Evolutionary conservation across 2,329 filamentous ascomycete genomes (phyloP), one percentile per base, ranked within the genome.

Genomic region (Calonectria leucothoes): DNA sequence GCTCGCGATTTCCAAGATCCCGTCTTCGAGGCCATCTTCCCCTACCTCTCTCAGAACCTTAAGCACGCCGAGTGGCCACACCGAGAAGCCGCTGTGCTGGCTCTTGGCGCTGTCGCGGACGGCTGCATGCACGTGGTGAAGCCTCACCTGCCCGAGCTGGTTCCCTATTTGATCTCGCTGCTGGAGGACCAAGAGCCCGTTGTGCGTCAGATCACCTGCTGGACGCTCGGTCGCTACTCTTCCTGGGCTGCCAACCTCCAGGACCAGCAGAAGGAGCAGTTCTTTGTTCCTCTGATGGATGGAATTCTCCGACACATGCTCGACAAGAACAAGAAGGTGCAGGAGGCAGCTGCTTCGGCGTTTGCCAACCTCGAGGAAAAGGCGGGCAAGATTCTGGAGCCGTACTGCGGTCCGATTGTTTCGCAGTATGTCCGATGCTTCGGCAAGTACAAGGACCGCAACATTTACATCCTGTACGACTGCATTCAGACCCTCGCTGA

Each of bases 401-500:
- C 95, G 0, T 99, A 98, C 85, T 96, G 95, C 80, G 90, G 93
- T 33, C 94, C 96, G 31, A 98, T 99, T 80, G 91, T 98, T 67
- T 93, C 93, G 74, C 97, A 98, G 83, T 98, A 96, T 81, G 95
- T 98, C 66, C 89, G 91, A 74, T 99, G 97, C 84, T 99, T 99
- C 85, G 91, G 89, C 67, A 95, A 94, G 85, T 99, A 98, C 91
- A 98, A 99, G 89, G 96, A 98, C 85, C 93, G 95, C 81, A 99
- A 99, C 87, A 98, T 98, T 92, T 98, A 97, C 87, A 97, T 98
- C 69, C 91, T 99, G 39, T 99, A 99, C 86, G 97, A 99, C 86
- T 98, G 97, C 84, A 95, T 99, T 39, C 97, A 99, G 86, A 99
- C 97, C 0, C 88, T 99, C 71, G 97, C 97, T 4, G 97, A 99